Percentiles rank a stretch among this genome's conserved stretches.
Conservation (phyloP, 1,284 basidiomycete genomes). For the Wallemia hederae region DNA sequence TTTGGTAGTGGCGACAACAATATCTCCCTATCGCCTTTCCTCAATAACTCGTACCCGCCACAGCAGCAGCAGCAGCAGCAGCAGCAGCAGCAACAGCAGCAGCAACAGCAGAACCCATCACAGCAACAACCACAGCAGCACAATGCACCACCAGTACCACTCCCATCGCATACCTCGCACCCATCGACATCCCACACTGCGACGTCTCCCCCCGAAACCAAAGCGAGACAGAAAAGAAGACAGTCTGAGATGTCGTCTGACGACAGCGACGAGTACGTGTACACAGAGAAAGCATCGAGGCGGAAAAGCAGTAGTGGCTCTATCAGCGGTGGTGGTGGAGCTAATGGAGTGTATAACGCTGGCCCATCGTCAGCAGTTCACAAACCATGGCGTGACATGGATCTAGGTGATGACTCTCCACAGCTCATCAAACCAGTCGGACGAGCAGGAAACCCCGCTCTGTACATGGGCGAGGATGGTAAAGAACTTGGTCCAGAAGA, state of each 20-base stretch:
- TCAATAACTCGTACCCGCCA: too few species aligned
- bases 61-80: background rate
- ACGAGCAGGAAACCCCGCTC: background rate
- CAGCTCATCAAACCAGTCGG: background rate
- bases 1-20: too few species aligned
- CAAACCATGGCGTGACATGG: background rate
- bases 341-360: too few species aligned
- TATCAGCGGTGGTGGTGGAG: too few species aligned
- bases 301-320: background rate
- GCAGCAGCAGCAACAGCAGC: background rate
- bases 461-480: background rate
- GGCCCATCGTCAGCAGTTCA: too few species aligned
- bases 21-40: too few species aligned
- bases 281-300: background rate
- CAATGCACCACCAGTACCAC: background rate
- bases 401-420: background rate
- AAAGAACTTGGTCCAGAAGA: background rate
- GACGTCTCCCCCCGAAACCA: too few species aligned
- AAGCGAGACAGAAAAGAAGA: background rate
- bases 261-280: background rate
- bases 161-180: too few species aligned
- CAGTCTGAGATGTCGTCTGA: background rate
- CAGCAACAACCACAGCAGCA: background rate
- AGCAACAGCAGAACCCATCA: background rate
- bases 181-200: too few species aligned